phyloP scores from a whole-genome alignment of 352 stramenopile genomes.

The Globisporangium nunn region DNA sequence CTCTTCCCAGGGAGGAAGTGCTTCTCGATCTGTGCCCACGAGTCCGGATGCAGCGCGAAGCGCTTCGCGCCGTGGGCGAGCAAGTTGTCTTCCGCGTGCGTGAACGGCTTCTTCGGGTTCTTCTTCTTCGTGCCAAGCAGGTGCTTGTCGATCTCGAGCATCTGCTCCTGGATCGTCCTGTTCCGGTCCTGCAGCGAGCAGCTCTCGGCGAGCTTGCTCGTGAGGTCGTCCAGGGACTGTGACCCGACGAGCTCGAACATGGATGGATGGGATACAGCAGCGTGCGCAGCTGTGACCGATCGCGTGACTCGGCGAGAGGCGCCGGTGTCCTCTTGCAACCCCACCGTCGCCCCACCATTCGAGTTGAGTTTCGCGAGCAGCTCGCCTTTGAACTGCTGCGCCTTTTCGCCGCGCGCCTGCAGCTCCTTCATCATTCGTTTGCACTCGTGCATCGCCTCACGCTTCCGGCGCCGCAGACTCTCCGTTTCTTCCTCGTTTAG shows the following conservation, averaged over 20 bases:
- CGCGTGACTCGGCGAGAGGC: slow-evolving; percentile 57
- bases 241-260: slow-evolving; percentile 84
- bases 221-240: slow-evolving; percentile 51
- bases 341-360: not conserved
- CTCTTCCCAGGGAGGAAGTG: slow-evolving; percentile 63
- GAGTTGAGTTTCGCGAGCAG: slow-evolving; percentile 59
- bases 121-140: slow-evolving; percentile 39
- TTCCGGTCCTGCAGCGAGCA: slow-evolving; percentile 51
- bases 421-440: slow-evolving; percentile 62
- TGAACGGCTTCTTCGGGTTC: slow-evolving; percentile 47
- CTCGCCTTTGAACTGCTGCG: slow-evolving; percentile 52
- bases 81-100: slow-evolving; percentile 50
- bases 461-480: not conserved
- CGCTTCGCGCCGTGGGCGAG: slow-evolving; percentile 63
- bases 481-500: not conserved
- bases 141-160: slow-evolving; percentile 70
- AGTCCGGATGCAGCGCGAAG: slow-evolving; percentile 35
- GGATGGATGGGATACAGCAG: slow-evolving; percentile 68
- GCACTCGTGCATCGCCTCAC: slow-evolving; percentile 23
- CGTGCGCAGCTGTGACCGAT: slow-evolving; percentile 70
- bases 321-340: slow-evolving; percentile 10
- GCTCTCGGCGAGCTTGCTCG: slow-evolving; percentile 25
- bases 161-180: slow-evolving; percentile 39
- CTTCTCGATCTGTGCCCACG: slow-evolving; percentile 56
- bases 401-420: slow-evolving; percentile 50